A percentile compares a stretch with the other conserved stretches of the same genome.
phyloP scores from a whole-genome alignment of 2,329 filamentous ascomycete genomes.

The Ceratocystis destructans region DNA sequence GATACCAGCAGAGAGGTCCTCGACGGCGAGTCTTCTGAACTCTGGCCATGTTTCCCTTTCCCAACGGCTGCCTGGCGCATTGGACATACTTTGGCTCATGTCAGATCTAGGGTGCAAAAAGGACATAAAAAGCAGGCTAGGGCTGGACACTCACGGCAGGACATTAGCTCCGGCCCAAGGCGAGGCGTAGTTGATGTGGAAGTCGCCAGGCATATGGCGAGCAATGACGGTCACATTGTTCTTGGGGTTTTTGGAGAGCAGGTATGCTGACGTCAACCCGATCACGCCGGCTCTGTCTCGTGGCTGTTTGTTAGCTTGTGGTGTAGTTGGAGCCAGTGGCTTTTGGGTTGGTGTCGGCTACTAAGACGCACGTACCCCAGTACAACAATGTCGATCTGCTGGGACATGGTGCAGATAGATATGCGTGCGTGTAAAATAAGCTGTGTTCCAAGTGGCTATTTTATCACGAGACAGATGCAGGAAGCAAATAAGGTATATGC shows the following conservation, averaged over 20 bases:
- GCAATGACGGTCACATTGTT: slow-evolving; percentile 55
- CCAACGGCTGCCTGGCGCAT: slow-evolving; percentile 35
- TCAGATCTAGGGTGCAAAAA: background rate
- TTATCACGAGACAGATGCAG: too few species aligned
- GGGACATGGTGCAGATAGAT: slow-evolving; percentile 6
- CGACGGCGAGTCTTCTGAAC: slow-evolving; percentile 43
- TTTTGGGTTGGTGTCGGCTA: background rate
- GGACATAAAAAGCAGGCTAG: background rate
- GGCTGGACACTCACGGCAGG: slow-evolving; percentile 43
- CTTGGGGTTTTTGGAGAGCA: slow-evolving; percentile 33
- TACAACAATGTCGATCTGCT: slow-evolving; percentile 17
- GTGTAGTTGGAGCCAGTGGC: background rate
- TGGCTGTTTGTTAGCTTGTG: slow-evolving; percentile 5
- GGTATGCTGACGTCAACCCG: slow-evolving; percentile 38
- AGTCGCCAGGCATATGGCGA: slow-evolving; percentile 89
- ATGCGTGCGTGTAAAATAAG: background rate
- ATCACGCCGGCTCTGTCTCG: slow-evolving; percentile 34
- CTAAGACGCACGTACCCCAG: slow-evolving; percentile 11
- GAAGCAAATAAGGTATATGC: too few species aligned
- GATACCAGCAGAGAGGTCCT: slow-evolving; percentile 64
- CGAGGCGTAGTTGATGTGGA: slow-evolving; percentile 79
- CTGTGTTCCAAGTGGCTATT: background rate
- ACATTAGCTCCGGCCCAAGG: slow-evolving; percentile 81
- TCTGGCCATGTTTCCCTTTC: slow-evolving; percentile 53
- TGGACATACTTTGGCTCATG: slow-evolving; percentile 31